phyloP scores from a whole-genome alignment of 768 basidiomycete genomes.

The Crassisporium funariophilum region DNA sequence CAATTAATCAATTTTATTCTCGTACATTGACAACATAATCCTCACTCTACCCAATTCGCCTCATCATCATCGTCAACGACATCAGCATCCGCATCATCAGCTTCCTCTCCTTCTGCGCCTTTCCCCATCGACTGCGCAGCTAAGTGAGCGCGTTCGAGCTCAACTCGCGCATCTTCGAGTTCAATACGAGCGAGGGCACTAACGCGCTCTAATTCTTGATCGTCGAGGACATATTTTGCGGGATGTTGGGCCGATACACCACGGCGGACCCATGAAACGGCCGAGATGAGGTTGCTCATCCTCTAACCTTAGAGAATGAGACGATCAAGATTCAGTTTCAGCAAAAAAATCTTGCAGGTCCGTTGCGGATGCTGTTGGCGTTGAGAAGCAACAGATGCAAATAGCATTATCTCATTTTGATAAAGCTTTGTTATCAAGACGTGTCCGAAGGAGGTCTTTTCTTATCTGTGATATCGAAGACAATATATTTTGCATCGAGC shows the following conservation, averaged over 20 bases:
- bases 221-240: constrained; percentile 86
- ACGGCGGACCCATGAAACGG: constrained; percentile 78
- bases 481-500: no score
- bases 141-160: constrained; percentile 80
- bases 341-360: neutral
- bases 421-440: no score
- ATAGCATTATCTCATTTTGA: no score
- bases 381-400: no score
- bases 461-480: no score
- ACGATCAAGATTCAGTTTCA: neutral
- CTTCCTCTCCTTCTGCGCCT: constrained; percentile 67
- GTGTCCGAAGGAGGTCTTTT: no score
- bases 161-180: constrained; percentile 86
- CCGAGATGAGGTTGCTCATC: constrained; percentile 80
- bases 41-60: constrained; percentile 88
- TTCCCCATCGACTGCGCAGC: constrained; percentile 73
- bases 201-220: constrained; percentile 86
- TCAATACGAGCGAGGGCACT: constrained; percentile 85
- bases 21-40: no score
- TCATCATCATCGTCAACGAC: constrained; percentile 49
- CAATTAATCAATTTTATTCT: no score
- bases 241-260: constrained; percentile 79
- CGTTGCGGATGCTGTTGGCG: neutral
- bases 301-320: neutral
- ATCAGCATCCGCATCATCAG: constrained; percentile 69